phyloP scores from a whole-genome alignment of 306 rosid genomes.

The Boehmeria nivea region DNA sequence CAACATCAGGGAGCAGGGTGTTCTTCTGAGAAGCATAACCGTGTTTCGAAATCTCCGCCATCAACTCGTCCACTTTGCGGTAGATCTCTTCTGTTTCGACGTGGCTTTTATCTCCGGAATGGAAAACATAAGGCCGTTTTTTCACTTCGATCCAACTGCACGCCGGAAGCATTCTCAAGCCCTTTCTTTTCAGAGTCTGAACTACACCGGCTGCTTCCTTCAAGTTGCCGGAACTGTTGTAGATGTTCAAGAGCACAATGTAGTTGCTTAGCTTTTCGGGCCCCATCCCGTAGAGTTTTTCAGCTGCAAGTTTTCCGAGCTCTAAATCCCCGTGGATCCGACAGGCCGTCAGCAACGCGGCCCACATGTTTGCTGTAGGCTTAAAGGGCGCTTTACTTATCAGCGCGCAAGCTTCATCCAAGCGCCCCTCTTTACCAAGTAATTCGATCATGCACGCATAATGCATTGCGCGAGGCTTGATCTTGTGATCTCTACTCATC shows the following conservation, averaged over 20 bases:
- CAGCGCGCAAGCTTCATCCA: constrained; percentile 68
- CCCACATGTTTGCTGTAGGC: constrained; percentile 88
- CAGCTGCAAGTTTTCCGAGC: constrained; percentile 75
- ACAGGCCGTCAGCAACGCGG: constrained; percentile 83
- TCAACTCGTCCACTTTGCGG: constrained; percentile 51
- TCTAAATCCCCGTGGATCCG: constrained; percentile 60
- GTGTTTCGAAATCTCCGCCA: constrained; percentile 50
- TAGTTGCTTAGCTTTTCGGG: constrained; percentile 72
- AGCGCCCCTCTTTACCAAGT: constrained; percentile 70
- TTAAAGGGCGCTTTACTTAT: constrained; percentile 54
- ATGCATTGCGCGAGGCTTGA: constrained; percentile 95
- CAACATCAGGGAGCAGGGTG: constrained; percentile 69
- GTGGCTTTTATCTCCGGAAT: constrained; percentile 57
- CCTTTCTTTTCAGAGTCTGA: constrained; percentile 63
- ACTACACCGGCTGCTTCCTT: constrained; percentile 81
- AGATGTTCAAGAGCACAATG: constrained; percentile 66
- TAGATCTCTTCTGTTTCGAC: constrained; percentile 41
- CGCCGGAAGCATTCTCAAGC: constrained; percentile 68
- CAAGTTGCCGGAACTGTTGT: constrained; percentile 52
- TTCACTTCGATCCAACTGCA: constrained; percentile 75
- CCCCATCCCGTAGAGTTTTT: constrained; percentile 71
- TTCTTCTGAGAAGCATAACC: constrained; percentile 44
- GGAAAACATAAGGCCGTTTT: constrained; percentile 43
- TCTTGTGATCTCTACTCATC: constrained; percentile 61
- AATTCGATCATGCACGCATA: constrained; percentile 82